Percentiles rank a stretch among this genome's conserved stretches.
These are phyloP conservation scores for Nicotiana sylvestris DNA, from an alignment of 257 asterid genomes.

Conservation along the genomic window DNA sequence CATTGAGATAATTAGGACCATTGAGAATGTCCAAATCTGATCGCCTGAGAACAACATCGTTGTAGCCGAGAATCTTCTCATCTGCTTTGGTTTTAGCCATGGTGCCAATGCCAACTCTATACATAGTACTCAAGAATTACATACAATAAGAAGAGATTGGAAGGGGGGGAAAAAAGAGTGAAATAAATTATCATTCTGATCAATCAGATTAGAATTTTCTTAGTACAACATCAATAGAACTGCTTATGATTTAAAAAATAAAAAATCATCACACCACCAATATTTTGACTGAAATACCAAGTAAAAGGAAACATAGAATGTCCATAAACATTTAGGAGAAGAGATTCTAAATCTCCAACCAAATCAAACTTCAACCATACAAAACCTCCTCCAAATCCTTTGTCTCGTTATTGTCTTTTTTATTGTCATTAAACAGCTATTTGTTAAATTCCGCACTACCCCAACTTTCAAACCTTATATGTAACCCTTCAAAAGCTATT, in stretches of 20 bases:
- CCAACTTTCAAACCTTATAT: neutral
- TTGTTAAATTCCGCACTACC: neutral
- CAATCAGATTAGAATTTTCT: neutral
- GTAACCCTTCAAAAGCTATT: neutral
- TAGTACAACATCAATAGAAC: neutral
- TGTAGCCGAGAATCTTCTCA: constrained; percentile 71
- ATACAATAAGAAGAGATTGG: neutral
- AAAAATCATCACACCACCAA: neutral
- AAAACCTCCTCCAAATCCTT: neutral
- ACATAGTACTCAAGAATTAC: neutral
- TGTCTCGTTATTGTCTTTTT: neutral
- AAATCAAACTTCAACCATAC: neutral
- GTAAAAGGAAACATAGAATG: neutral
- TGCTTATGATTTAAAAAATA: neutral
- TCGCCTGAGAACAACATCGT: constrained; percentile 65
- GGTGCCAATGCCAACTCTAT: neutral
- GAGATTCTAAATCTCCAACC: neutral
- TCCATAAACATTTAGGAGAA: constrained; percentile 3
- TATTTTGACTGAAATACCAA: neutral
- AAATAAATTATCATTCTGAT: neutral
- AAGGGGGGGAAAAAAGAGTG: neutral
- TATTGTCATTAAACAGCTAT: neutral
- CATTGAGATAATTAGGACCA: constrained; percentile 70
- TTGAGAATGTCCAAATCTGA: constrained; percentile 66
- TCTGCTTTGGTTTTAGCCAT: constrained; percentile 35